A percentile compares a stretch with the other conserved stretches of the same genome.
These are phyloP conservation scores for Xylaria castorea DNA, from an alignment of 495 filamentous ascomycete genomes.

Conservation along the genomic window DNA sequence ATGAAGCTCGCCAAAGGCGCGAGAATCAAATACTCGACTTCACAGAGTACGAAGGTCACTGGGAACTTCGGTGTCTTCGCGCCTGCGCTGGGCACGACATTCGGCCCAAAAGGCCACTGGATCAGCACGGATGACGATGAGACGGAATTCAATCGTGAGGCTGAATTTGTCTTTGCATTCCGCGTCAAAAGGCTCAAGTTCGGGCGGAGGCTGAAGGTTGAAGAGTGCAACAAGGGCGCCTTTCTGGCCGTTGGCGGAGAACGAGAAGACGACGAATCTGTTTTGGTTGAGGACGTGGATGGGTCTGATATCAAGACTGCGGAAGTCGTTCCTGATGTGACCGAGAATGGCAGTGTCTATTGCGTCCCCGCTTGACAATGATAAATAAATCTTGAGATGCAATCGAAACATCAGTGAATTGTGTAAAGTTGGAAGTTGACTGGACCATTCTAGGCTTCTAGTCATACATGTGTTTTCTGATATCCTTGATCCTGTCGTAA, in stretches of 20 bases:
- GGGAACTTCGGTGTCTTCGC: not conserved
- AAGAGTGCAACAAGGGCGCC: constrained; percentile 2
- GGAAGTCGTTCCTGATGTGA: not conserved
- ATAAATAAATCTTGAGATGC: not conserved
- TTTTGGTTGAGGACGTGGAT: constrained; percentile 11
- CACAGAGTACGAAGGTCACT: not conserved
- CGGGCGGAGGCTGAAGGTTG: not conserved
- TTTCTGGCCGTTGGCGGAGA: not conserved
- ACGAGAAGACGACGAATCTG: not conserved
- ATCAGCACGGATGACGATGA: not conserved
- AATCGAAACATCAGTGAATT: no score
- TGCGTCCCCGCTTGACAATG: not conserved
- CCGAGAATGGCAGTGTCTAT: constrained; percentile 6
- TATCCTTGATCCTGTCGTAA: constrained; percentile 30
- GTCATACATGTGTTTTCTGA: constrained; percentile 5
- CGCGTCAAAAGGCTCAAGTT: constrained; percentile 9
- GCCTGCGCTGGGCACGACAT: not conserved
- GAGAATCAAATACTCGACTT: not conserved
- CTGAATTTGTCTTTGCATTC: constrained; percentile 5
- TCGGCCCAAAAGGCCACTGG: not conserved
- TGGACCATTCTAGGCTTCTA: not conserved
- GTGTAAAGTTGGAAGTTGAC: not conserved
- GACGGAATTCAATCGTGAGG: not conserved
- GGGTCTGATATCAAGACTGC: constrained; percentile 1
- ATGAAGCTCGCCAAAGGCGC: constrained; percentile 5